Conservation (phyloP, 129 eudicot genomes). For the Flaveria robusta region DNA sequence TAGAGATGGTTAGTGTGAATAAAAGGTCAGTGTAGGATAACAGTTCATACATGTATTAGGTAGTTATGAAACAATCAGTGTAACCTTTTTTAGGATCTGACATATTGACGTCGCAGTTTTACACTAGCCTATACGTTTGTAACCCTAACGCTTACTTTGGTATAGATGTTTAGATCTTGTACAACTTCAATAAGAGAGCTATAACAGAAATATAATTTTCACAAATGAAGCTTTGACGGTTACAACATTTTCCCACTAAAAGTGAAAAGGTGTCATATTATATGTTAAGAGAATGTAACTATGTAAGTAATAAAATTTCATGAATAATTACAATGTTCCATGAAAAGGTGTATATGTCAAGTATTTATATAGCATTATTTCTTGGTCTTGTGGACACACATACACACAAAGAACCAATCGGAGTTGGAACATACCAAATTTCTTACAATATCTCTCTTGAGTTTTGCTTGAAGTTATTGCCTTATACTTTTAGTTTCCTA, state of each 20-base stretch:
- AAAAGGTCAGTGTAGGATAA: neutral
- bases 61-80: neutral
- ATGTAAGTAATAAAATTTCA: neutral
- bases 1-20: neutral
- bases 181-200: neutral
- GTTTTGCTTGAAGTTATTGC: neutral
- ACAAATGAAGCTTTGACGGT: neutral
- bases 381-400: neutral
- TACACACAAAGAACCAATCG: neutral
- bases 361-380: neutral
- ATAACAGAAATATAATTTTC: neutral
- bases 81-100: neutral
- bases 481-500: neutral
- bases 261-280: neutral
- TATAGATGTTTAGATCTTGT: neutral
- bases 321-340: neutral
- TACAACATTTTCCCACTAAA: neutral
- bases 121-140: neutral
- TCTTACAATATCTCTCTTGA: neutral
- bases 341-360: neutral
- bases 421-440: neutral
- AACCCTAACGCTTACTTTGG: neutral
- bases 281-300: neutral
- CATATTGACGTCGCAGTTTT: neutral
- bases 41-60: neutral